These are phyloP conservation scores for Nemania serpens DNA, from an alignment of 2,329 filamentous ascomycete species.

Conservation along the genomic window DNA sequence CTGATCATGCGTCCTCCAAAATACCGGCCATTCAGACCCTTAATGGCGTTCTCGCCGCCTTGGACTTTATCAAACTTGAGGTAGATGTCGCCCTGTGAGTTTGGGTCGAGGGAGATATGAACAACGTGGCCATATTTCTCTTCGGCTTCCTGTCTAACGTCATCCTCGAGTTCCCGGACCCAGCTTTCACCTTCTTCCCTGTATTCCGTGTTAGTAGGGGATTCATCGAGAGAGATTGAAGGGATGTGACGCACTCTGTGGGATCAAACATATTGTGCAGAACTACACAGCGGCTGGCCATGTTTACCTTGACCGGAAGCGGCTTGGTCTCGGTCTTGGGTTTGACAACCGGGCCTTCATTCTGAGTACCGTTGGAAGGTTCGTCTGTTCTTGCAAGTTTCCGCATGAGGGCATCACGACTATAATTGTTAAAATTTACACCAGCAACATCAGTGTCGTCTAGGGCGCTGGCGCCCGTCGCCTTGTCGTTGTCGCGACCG, in stretches of 20 bases:
- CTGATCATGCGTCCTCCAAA: slow-evolving; percentile 94
- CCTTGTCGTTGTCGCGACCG: slow-evolving; percentile 86
- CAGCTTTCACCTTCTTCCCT: slow-evolving; percentile 87
- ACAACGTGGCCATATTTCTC: slow-evolving; percentile 96
- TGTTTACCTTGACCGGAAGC: slow-evolving; percentile 83
- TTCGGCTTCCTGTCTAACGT: slow-evolving; percentile 91
- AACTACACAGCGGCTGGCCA: slow-evolving; percentile 91
- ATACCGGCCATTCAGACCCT: slow-evolving; percentile 94
- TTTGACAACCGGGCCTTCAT: slow-evolving; percentile 74
- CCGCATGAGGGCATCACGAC: slow-evolving; percentile 96
- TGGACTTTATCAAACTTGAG: slow-evolving; percentile 97
- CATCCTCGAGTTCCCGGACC: slow-evolving; percentile 92
- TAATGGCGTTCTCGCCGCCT: slow-evolving; percentile 96
- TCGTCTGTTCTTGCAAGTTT: slow-evolving; percentile 97
- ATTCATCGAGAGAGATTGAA: neutral
- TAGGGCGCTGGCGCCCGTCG: slow-evolving; percentile 87
- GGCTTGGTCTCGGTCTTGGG: slow-evolving; percentile 80
- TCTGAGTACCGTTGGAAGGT: slow-evolving; percentile 64
- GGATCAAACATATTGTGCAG: slow-evolving; percentile 96
- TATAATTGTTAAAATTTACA: slow-evolving; percentile 99
- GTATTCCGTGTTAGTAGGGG: slow-evolving; percentile 42
- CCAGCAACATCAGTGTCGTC: slow-evolving; percentile 98
- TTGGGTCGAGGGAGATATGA: slow-evolving; percentile 92
- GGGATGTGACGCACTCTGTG: slow-evolving; percentile 71
- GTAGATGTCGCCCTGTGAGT: slow-evolving; percentile 95